Evolutionary conservation across 192 early-diverging fungal species (phyloP).

Genomic region (Rhizophagus clarus): DNA sequence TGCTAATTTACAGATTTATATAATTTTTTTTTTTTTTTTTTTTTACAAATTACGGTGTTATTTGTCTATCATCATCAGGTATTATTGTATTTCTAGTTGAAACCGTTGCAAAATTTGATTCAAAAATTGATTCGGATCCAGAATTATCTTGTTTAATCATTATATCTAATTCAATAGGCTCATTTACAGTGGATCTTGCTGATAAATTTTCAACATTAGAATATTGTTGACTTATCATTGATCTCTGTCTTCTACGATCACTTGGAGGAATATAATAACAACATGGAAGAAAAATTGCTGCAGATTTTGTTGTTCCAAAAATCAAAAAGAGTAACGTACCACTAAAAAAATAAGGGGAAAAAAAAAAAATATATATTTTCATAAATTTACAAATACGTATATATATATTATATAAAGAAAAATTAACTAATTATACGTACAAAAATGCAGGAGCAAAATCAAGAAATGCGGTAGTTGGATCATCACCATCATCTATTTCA

Average conservation of each 20-base stretch:
- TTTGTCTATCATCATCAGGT: background rate
- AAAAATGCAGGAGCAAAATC: background rate
- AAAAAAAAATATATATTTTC: too few species aligned
- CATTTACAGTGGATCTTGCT: background rate
- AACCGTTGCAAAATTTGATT: background rate
- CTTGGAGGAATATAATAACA: conserved; percentile 9
- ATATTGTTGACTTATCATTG: background rate
- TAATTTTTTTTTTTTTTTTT: background rate
- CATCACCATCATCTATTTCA: too few species aligned
- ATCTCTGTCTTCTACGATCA: background rate
- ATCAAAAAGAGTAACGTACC: conserved; percentile 6
- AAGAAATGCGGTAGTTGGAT: background rate
- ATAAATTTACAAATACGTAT: too few species aligned
- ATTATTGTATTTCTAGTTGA: background rate
- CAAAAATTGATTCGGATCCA: background rate
- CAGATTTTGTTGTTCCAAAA: conserved; percentile 5
- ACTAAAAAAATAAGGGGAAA: too few species aligned
- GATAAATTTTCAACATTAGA: too few species aligned
- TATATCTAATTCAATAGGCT: background rate
- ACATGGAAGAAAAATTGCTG: conserved; percentile 17
- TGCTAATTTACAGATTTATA: background rate
- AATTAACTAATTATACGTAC: background rate
- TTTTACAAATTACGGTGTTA: background rate
- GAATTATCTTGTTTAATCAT: background rate
- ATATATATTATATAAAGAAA: background rate